Evolutionary conservation across 1,284 basidiomycete species (phyloP).

Genomic region (Pseudozyma sp.): DNA sequence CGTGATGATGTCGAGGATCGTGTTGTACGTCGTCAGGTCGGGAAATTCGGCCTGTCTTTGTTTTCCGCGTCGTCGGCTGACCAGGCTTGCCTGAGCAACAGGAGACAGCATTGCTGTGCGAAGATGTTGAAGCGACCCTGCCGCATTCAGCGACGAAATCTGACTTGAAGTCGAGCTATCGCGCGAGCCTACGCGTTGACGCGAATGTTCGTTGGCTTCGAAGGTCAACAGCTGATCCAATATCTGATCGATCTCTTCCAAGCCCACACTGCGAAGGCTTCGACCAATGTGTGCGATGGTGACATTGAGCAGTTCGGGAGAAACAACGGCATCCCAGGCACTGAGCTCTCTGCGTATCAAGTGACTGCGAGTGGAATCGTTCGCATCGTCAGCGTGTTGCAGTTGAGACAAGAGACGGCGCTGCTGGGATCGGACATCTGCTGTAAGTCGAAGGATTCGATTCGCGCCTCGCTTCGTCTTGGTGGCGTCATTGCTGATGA

Average conservation of each 20-base stretch:
- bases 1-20: constrained; percentile 38
- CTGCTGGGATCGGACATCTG: constrained; percentile 33
- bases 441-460: constrained; percentile 18
- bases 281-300: constrained; percentile 24
- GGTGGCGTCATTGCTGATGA: constrained; percentile 20
- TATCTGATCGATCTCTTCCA: constrained; percentile 33
- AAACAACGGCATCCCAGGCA: constrained; percentile 25
- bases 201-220: constrained; percentile 38
- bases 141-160: background rate
- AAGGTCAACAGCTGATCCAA: constrained; percentile 33
- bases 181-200: background rate
- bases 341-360: constrained; percentile 9
- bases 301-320: constrained; percentile 20
- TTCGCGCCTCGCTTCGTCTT: constrained; percentile 26
- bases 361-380: background rate
- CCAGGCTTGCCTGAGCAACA: background rate
- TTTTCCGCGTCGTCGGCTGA: background rate
- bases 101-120: constrained; percentile 17
- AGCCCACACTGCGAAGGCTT: constrained; percentile 27
- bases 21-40: constrained; percentile 45
- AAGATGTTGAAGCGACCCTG: background rate
- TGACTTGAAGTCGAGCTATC: background rate
- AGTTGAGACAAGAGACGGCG: constrained; percentile 20
- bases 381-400: constrained; percentile 9
- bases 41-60: constrained; percentile 25